Evolutionary conservation across 1,284 basidiomycete species (phyloP), one percentile per base, ranked within the genome.

Genomic region (Takashimella tepidaria): DNA sequence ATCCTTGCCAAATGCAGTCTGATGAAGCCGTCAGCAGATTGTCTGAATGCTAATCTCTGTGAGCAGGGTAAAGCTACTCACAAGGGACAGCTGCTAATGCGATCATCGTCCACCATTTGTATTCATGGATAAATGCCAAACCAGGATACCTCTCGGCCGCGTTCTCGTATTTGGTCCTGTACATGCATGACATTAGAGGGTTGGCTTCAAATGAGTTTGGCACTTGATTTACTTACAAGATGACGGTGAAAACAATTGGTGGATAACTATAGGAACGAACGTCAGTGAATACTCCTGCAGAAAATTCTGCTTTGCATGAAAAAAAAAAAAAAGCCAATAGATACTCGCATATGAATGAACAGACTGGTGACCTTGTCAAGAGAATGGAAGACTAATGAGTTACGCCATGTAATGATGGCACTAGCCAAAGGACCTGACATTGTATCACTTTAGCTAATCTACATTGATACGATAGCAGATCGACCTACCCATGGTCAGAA

Each of bases 341-440:
- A n/a, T n/a, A 25, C 60, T 50, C 51, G 92, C 55, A 95, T 85
- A 69, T 95, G 92, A 43, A 95, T 83, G 76, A 92, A 95, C 19
- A 95, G 75, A 11, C 88, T 90, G 4, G 88, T 93, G 67, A 93
- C 88, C 72, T 95, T 95, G 72, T 97, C 92, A 53, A 84, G 81
- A 64, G 92, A 91, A 69, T 96, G 92, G 76, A 96, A 96, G 5
- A 96, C 92, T n/a, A 93, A 82, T 25, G 73, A 91, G 69, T 97
- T 97, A 57, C 93, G 81, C 92, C 92, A 97, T 3, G 93, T 96
- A 62, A 95, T 89, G 45, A 97, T 90, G 0, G 91, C 90, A 59
- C 88, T 91, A 0, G 90, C 93, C 31, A 97, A 81, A 0, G 89
- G 85, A 0, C 92, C 79, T 78, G 58, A 5, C 22, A 49, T 60